Evolutionary conservation across 371 early-diverging fungal species (phyloP).

Genomic region (Mortierella sp.): DNA sequence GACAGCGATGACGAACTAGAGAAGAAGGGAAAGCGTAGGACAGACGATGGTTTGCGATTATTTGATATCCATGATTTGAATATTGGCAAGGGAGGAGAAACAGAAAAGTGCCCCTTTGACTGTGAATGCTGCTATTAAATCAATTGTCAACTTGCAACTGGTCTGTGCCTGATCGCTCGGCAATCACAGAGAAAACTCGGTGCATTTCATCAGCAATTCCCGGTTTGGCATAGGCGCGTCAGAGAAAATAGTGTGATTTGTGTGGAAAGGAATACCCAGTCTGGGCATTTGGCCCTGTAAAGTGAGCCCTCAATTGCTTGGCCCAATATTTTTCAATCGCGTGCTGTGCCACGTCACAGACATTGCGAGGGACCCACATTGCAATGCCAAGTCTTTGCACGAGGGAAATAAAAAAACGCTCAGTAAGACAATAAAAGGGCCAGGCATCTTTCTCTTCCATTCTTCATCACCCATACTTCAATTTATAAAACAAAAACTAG

Average conservation of each 20-base stretch:
- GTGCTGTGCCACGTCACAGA: conserved; percentile 37
- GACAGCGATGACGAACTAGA: conserved; percentile 57
- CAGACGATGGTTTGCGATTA: conserved; percentile 52
- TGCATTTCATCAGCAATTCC: too few relatives aligned
- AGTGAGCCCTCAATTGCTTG: conserved; percentile 29
- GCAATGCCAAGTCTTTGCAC: neutral
- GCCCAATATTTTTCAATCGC: neutral
- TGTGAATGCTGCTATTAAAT: conserved; percentile 50
- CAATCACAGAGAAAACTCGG: too few relatives aligned
- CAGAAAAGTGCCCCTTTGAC: conserved; percentile 51
- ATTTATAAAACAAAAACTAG: neutral
- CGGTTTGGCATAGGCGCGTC: too few relatives aligned
- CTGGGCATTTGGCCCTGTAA: conserved; percentile 14
- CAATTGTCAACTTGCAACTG: neutral
- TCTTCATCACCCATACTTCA: neutral
- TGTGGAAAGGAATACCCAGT: neutral
- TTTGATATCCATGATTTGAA: conserved; percentile 55
- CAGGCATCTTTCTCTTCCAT: neutral
- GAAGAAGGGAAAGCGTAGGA: conserved; percentile 53
- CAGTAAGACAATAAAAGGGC: neutral
- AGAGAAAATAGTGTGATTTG: too few relatives aligned
- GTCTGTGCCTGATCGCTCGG: neutral
- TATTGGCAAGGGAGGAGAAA: conserved; percentile 54
- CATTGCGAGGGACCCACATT: neutral
- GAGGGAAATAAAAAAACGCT: conserved; percentile 7